phyloP scores from a whole-genome alignment of 768 basidiomycete genomes.

The Infundibulicybe gibba region DNA sequence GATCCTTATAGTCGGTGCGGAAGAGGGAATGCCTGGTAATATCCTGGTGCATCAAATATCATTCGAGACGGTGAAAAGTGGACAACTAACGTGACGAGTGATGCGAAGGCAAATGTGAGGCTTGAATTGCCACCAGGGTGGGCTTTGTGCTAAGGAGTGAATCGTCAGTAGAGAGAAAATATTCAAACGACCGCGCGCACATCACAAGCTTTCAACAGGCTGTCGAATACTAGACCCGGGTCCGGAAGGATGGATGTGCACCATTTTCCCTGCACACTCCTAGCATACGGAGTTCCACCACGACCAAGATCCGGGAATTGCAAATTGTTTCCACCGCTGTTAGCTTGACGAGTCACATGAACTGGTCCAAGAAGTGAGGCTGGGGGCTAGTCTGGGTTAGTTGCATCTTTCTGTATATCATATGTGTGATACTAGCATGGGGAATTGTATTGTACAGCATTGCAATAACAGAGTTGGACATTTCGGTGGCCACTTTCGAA shows the following conservation, averaged over 20 bases:
- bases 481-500: background rate
- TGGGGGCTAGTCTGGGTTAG: slow-evolving; percentile 3
- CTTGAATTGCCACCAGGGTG: slow-evolving; percentile 12
- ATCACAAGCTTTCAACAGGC: slow-evolving; percentile 28
- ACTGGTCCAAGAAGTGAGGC: slow-evolving; percentile 4
- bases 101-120: slow-evolving; percentile 47
- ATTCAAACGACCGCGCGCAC: slow-evolving; percentile 6
- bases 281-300: slow-evolving; percentile 40
- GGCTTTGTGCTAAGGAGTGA: background rate
- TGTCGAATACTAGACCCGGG: slow-evolving; percentile 45
- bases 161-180: background rate
- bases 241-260: slow-evolving; percentile 32
- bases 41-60: background rate
- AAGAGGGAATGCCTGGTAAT: slow-evolving; percentile 35
- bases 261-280: slow-evolving; percentile 30
- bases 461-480: slow-evolving; percentile 5
- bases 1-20: slow-evolving; percentile 33
- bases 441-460: slow-evolving; percentile 11
- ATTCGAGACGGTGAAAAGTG: background rate
- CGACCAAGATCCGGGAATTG: slow-evolving; percentile 30
- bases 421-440: slow-evolving; percentile 3
- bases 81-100: slow-evolving; percentile 32
- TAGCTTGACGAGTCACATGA: slow-evolving; percentile 30
- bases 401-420: background rate
- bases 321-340: slow-evolving; percentile 35